Conservation (phyloP, 257 asterid genomes). For the Primulina huaijiensis region DNA sequence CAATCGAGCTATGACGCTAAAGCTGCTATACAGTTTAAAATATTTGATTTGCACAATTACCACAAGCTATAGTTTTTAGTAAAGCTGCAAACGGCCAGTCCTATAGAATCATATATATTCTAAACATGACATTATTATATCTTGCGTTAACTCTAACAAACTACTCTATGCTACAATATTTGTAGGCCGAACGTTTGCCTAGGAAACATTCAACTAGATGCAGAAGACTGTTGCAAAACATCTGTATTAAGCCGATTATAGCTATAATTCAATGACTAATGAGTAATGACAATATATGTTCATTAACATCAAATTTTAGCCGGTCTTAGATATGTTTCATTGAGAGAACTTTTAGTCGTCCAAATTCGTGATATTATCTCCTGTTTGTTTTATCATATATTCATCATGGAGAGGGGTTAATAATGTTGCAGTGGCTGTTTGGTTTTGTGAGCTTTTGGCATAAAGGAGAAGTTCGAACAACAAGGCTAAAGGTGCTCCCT, state of each 20-base stretch:
- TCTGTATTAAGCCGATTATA: neutral
- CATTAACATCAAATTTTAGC: neutral
- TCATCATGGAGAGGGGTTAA: conserved; percentile 7
- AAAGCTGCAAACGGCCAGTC: no score
- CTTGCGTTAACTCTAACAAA: neutral
- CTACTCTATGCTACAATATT: neutral
- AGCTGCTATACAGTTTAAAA: no score
- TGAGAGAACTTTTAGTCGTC: neutral
- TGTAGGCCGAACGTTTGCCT: neutral
- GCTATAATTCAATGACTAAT: neutral
- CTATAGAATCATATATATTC: no score
- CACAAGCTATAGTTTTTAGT: no score
- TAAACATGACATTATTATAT: neutral
- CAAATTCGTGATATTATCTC: neutral
- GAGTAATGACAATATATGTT: neutral
- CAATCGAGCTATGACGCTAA: no score
- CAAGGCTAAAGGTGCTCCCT: conserved; percentile 54
- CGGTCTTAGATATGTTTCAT: neutral
- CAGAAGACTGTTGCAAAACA: neutral
- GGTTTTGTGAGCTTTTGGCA: conserved; percentile 86
- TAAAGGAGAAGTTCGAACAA: conserved; percentile 59
- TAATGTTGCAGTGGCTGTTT: conserved; percentile 62
- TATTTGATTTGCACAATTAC: no score
- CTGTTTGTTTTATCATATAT: neutral
- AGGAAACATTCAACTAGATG: neutral